A percentile compares a stretch with the other conserved stretches of the same genome.
Conservation (phyloP, 805 yeast species). For the Candida broadrunensis region DNA sequence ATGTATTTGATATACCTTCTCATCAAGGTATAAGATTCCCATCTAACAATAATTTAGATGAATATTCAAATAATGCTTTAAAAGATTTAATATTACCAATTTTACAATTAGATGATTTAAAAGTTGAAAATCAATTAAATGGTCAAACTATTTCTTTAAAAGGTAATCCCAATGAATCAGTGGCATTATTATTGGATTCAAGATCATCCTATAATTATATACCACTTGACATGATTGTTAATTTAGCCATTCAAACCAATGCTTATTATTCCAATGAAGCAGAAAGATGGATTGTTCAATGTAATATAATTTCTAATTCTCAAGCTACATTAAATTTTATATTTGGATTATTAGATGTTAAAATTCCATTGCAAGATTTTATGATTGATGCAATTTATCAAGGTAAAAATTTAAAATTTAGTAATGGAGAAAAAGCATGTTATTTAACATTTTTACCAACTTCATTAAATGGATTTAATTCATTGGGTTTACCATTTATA, state of each 20-base stretch:
- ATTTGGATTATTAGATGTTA: constrained; percentile 50
- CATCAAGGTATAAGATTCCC: constrained; percentile 45
- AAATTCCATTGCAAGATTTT: constrained; percentile 49
- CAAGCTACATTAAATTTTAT: constrained; percentile 52
- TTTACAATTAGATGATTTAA: constrained; percentile 21
- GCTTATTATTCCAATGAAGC: constrained; percentile 53
- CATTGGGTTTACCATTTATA: constrained; percentile 60
- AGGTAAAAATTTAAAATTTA: constrained; percentile 42
- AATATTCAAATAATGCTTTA: constrained; percentile 8
- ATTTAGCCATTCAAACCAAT: constrained; percentile 65
- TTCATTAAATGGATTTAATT: constrained; percentile 43
- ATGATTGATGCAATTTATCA: constrained; percentile 35
- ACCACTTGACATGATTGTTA: constrained; percentile 56
- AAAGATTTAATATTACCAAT: constrained; percentile 25
- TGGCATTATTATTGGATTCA: constrained; percentile 60
- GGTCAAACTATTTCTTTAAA: constrained; percentile 36
- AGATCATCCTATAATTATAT: constrained; percentile 47
- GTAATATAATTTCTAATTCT: constrained; percentile 44
- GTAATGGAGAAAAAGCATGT: constrained; percentile 59
- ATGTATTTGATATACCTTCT: constrained; percentile 50
- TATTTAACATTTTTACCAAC: constrained; percentile 50
- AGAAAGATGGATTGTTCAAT: constrained; percentile 60
- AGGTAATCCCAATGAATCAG: constrained; percentile 23
- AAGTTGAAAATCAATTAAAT: constrained; percentile 24
- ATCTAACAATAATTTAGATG: constrained; percentile 11